Conservation (phyloP, 495 filamentous ascomycete genomes). For the Echria macrotheca region DNA sequence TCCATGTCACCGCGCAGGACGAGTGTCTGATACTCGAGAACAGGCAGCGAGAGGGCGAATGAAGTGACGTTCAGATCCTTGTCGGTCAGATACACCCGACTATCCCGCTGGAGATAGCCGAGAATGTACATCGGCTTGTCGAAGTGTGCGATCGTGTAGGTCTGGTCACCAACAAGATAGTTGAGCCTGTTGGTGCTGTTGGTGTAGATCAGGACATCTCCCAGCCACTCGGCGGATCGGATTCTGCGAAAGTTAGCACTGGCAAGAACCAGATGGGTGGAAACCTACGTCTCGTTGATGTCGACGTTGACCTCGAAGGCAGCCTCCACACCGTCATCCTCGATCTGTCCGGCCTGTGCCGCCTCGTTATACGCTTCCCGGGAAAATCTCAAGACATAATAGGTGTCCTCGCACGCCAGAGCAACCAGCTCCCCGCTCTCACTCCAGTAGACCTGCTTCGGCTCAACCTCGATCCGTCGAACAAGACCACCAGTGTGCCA, state of each 20-base stretch:
- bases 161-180: conserved; percentile 96
- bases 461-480: conserved; percentile 92
- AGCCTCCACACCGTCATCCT: conserved; percentile 96
- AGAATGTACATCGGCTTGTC: conserved; percentile 92
- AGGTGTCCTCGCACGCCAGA: conserved; percentile 90
- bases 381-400: conserved; percentile 88
- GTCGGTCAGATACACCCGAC: conserved; percentile 86
- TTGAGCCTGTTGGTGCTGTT: conserved; percentile 95
- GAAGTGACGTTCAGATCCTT: conserved; percentile 91
- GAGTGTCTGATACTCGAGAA: conserved; percentile 95
- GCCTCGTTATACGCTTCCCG: conserved; percentile 81
- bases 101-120: conserved; percentile 91
- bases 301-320: conserved; percentile 94
- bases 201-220: conserved; percentile 98
- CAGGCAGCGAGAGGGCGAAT: conserved; percentile 85
- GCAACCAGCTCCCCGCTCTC: conserved; percentile 90
- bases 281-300: conserved; percentile 72
- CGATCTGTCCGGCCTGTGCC: conserved; percentile 70
- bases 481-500: conserved; percentile 89
- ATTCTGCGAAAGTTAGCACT: conserved; percentile 58
- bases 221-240: conserved; percentile 95
- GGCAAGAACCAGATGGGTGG: too few relatives aligned
- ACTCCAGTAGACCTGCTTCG: conserved; percentile 92
- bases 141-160: conserved; percentile 97
- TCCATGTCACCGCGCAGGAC: conserved; percentile 96